Evolutionary conservation across 768 basidiomycete genomes (phyloP), one percentile per base, ranked within the genome.

Genomic region (Calocera viscosa): DNA sequence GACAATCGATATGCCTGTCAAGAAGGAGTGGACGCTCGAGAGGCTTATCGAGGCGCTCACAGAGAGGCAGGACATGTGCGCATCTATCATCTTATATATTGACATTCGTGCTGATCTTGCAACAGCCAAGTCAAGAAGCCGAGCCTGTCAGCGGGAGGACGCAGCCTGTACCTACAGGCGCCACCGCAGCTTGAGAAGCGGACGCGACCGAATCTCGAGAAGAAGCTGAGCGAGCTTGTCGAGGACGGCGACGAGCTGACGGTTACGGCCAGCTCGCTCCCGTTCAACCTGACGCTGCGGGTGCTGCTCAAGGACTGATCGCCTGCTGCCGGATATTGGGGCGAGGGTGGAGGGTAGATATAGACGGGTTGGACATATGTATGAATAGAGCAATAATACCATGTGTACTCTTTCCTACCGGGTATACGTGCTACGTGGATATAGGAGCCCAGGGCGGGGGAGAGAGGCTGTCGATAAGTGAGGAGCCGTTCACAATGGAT

Each of bases 61-160:
- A 1, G 94, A 93, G 77, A 87, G 82, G 70, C 91, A 95, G 74
- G 91, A 94, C 69, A 87, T 97, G 96, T 95, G 72, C 68, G 91
- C 80, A 8, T 49, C 30, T 17, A 53, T 30, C n/a, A 14, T 32
- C 22, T 14, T 33, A 65, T 35, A 34, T 33, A 17, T 26, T 47
- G 49, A 22, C 41, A 32, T 68, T 33, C 70, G 67, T 47, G 65
- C 71, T 67, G n/a, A 70, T n/a, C 2, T 28, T 28, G 19, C 28
- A 35, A 2, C 73, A 99, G 96, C 70, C 96, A 98, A 85, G 89
- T 98, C 78, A 95, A 94, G 79, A 93, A 87, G 73, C 96, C 96
- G 0, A 98, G 96, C 0, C 76, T 99, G 19, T 90, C 94, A 2
- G 84, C 86, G 0, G 80, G 85, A 3, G 82, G 81, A 26, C 83